Conservation (phyloP, 2,329 filamentous ascomycete genomes). For the Setomelanomma holmii region DNA sequence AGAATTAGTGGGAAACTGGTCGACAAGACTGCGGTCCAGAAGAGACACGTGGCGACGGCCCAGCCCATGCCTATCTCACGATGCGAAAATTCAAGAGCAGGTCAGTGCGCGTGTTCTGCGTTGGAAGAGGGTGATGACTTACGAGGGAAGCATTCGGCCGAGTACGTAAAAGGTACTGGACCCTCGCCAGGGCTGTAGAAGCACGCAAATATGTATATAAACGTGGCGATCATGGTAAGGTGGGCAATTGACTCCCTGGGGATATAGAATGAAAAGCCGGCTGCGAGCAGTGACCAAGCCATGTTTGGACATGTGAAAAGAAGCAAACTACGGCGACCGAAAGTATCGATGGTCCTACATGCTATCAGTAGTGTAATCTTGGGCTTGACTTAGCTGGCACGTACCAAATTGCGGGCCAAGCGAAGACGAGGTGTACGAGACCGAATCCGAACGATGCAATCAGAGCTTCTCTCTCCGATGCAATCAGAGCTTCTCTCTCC, state of each 20-base stretch:
- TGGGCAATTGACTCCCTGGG: constrained; percentile 48
- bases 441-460: constrained; percentile 65
- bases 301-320: constrained; percentile 59
- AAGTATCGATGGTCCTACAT: constrained; percentile 59
- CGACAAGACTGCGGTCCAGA: constrained; percentile 50
- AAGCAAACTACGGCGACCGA: constrained; percentile 58
- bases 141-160: constrained; percentile 70
- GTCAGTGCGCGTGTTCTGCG: too few relatives aligned
- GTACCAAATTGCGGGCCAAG: constrained; percentile 58
- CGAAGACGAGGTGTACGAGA: constrained; percentile 51
- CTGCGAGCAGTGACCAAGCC: constrained; percentile 56
- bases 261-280: constrained; percentile 62
- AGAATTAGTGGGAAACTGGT: constrained; percentile 51
- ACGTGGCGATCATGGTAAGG: constrained; percentile 59
- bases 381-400: neutral
- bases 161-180: constrained; percentile 69
- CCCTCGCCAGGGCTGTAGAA: constrained; percentile 52
- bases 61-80: constrained; percentile 56
- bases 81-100: constrained; percentile 63
- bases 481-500: constrained; percentile 16
- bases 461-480: constrained; percentile 41
- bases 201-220: constrained; percentile 63
- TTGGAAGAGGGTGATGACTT: neutral
- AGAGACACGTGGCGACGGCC: constrained; percentile 50
- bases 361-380: neutral